A percentile compares a stretch with the other conserved stretches of the same genome.
phyloP scores from a whole-genome alignment of 108 stramenopile genomes.

The Schizochytrium sp. region DNA sequence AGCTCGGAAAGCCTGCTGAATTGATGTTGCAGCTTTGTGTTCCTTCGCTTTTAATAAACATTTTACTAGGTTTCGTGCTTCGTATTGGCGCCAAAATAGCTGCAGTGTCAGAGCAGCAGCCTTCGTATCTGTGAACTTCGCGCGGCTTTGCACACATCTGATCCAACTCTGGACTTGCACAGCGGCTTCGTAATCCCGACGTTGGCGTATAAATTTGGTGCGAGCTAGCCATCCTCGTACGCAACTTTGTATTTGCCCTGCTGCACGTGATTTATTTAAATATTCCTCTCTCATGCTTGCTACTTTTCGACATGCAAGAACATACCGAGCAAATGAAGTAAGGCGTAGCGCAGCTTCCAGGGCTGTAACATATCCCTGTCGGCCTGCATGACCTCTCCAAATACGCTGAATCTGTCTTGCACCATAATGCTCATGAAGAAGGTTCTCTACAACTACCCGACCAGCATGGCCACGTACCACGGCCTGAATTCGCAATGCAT shows the following conservation, averaged over 20 bases:
- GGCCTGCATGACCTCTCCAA: neutral
- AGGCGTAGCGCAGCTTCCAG: neutral
- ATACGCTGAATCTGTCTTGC: neutral
- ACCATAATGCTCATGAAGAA: neutral
- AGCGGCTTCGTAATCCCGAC: too few species aligned
- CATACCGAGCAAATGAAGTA: neutral
- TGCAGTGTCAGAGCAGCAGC: neutral
- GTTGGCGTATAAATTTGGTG: too few species aligned
- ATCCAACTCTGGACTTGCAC: too few species aligned
- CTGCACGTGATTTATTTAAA: too few species aligned
- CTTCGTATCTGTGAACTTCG: too few species aligned
- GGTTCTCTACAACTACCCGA: neutral
- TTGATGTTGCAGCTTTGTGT: neutral
- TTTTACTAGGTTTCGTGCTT: neutral
- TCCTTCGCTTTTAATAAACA: neutral
- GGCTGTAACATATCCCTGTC: neutral
- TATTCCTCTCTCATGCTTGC: too few species aligned
- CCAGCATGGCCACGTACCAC: constrained; percentile 5
- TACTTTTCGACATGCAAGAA: constrained; percentile 21
- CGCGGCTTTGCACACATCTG: too few species aligned
- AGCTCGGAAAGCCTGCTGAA: constrained; percentile 25
- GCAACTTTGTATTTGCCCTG: too few species aligned
- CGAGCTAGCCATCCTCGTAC: too few species aligned
- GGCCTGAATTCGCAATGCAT: neutral
- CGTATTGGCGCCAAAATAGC: neutral